Evolutionary conservation across 108 stramenopile species (phyloP), one percentile per base, ranked within the genome.

Genomic region (Parietichytrium sp.): DNA sequence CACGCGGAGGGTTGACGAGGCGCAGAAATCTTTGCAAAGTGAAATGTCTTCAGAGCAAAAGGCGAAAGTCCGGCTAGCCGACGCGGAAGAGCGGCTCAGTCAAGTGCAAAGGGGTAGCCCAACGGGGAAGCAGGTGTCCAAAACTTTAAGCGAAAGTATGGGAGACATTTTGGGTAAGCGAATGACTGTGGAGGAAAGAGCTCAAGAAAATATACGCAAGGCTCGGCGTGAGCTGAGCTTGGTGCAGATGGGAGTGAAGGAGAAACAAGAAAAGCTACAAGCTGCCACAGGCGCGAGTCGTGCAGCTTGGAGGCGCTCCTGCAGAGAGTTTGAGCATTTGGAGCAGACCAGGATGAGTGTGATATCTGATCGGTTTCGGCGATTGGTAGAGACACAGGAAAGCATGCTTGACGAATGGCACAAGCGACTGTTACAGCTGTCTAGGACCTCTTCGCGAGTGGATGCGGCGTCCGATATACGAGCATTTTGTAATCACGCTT

Each of bases 401-500:
- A 8, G 20, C 23, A n/a, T 72, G 13, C 38, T 42, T 20, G 2
- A 2, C 8, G 6, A 25, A 33, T 72, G 61, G 61, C 29, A 72
- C 23, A 7, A 20, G 6, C 33, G 61, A 33, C 13, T 45, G 23
- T 10, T n/a, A 20, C 61, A 72, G 8, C 6, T 33, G 38, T 6
- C 61, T 33, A 6, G 20, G 38, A n/a, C 45, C 61, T 1, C 61
- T 72, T 7, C 16, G 25, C 10, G 45, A 16, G 61, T 72, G 8
- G 61, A 72, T n/a, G 61, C 61, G 10, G 61, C 61, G 23, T 72
- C 61, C 38, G 61, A 72, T 42, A 25, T 72, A 13, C 61, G 61
- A n/a, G 61, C 61, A 1, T 72, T 72, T 45, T 72, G 38, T 25
- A 72, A 72, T 27, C 61, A 42, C 20, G 45, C 61, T 15, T 25